Evolutionary conservation across 129 eudicot genomes (phyloP), one percentile per base, ranked within the genome.

Genomic region (Mikania micrantha): DNA sequence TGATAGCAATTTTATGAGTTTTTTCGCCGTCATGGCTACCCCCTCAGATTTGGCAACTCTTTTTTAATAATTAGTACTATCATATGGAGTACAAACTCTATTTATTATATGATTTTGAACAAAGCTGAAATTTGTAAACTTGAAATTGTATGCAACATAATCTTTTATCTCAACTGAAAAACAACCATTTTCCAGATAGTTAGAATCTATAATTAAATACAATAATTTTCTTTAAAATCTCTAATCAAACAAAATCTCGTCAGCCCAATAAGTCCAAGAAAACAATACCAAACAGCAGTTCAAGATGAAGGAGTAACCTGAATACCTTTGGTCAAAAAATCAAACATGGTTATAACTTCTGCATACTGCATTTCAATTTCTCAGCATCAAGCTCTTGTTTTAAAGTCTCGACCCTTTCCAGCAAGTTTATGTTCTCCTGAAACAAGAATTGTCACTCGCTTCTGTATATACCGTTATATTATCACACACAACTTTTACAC

Each of bases 401-500:
- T 65, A 92, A 73, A 20, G 80, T 56, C 77, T 88, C 95, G 10
- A 92, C 81, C 62, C 79, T 75, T 69, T 92, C 89, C 45, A 92
- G 87, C 95, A 92, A 75, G 70, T 82, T 91, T 44, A 81, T 78
- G 50, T 92, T 92, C 69, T 92, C 98, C 98, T 92, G 79, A 56
- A 19, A 35, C 42, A 65, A 47, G 32, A 47, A 45, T 25, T 48
- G 1, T 45, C 12, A 57, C 8, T 36, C 19, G 25, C 13, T 35
- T 4, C 50, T 32, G 28, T 31, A 0, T 44, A 3, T 8, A 44
- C 9, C 0, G 50, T n/a, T 44, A 66, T 66, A 29, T 36, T 8
- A 59, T 59, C 39, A 19, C 44, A 5, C 25, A 63, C 9, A 64
- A 16, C 24, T 10, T 57, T 41, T 27, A 45, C 9, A 45, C 5